phyloP scores from a whole-genome alignment of 2,329 filamentous ascomycete genomes.

The Botrytis medusae region DNA sequence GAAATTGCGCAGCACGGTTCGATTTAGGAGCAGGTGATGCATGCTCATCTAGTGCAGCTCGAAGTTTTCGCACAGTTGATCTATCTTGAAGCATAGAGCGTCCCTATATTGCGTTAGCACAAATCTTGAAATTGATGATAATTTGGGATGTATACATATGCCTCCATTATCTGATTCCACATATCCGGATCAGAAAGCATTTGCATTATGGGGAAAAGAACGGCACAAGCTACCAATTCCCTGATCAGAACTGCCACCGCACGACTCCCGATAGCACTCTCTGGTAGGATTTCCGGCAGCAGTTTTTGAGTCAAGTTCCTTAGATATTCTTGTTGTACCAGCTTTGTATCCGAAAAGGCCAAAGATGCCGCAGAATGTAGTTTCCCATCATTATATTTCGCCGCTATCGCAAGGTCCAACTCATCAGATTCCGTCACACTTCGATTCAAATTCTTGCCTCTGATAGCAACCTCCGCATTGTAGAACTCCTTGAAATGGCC shows the following conservation, averaged over 20 bases:
- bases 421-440: constrained; percentile 96
- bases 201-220: constrained; percentile 78
- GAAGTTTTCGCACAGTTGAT: constrained; percentile 88
- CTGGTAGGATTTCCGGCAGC: constrained; percentile 72
- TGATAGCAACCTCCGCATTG: constrained; percentile 81
- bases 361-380: constrained; percentile 84
- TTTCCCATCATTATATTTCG: constrained; percentile 84
- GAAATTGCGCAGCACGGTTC: constrained; percentile 67
- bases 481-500: constrained; percentile 87
- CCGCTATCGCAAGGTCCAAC: constrained; percentile 91
- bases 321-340: constrained; percentile 85
- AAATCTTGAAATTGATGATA: not conserved
- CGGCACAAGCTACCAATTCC: constrained; percentile 91
- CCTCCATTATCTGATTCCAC: constrained; percentile 96
- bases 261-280: constrained; percentile 72
- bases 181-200: constrained; percentile 88
- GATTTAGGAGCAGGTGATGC: constrained; percentile 74
- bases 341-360: constrained; percentile 79
- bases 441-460: constrained; percentile 83
- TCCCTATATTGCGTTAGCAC: constrained; percentile 49
- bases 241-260: constrained; percentile 78
- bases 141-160: constrained; percentile 52
- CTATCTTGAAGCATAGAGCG: constrained; percentile 88
- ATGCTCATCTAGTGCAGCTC: constrained; percentile 91
- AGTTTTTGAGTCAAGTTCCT: constrained; percentile 71